A percentile compares a stretch with the other conserved stretches of the same genome.
phyloP scores from a whole-genome alignment of 805 yeast species.

The Sporopachydermia lactativora region DNA sequence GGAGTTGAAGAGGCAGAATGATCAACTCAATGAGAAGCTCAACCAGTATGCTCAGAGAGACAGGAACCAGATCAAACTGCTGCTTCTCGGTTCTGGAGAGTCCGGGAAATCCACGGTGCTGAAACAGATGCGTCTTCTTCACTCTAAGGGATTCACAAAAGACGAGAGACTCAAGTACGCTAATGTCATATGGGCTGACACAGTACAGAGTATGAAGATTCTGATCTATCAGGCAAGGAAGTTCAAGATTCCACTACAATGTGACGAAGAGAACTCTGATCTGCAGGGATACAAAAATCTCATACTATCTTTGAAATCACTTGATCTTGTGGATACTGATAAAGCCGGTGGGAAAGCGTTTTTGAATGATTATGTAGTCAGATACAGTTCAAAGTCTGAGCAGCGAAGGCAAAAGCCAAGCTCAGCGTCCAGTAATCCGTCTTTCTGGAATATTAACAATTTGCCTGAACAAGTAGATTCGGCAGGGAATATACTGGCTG shows the following conservation, averaged over 20 bases:
- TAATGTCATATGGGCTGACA: conserved; percentile 87
- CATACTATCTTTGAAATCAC: conserved; percentile 40
- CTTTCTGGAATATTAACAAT: not conserved
- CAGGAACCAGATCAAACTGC: conserved; percentile 49
- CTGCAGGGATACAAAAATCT: conserved; percentile 34
- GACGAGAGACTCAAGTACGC: conserved; percentile 71
- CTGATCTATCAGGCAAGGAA: conserved; percentile 64
- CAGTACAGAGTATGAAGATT: conserved; percentile 70
- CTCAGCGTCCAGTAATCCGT: not conserved
- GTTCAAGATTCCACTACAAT: conserved; percentile 46
- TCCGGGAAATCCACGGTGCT: conserved; percentile 88
- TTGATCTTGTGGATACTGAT: conserved; percentile 48
- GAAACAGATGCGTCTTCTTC: conserved; percentile 76
- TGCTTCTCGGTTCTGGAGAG: conserved; percentile 89
- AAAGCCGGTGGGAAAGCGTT: conserved; percentile 54
- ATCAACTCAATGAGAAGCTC: conserved; percentile 4
- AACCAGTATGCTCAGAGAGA: conserved; percentile 29
- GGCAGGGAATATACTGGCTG: not conserved
- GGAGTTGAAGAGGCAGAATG: conserved; percentile 1
- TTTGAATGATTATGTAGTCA: conserved; percentile 47
- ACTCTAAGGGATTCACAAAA: conserved; percentile 70
- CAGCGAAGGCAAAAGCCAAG: not conserved
- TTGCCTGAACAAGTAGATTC: not conserved
- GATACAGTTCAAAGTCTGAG: conserved; percentile 34
- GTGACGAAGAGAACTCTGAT: conserved; percentile 40